phyloP scores from a whole-genome alignment of 225 moss, liverwort and hornwort genomes.

The Marchantia polymorpha region DNA sequence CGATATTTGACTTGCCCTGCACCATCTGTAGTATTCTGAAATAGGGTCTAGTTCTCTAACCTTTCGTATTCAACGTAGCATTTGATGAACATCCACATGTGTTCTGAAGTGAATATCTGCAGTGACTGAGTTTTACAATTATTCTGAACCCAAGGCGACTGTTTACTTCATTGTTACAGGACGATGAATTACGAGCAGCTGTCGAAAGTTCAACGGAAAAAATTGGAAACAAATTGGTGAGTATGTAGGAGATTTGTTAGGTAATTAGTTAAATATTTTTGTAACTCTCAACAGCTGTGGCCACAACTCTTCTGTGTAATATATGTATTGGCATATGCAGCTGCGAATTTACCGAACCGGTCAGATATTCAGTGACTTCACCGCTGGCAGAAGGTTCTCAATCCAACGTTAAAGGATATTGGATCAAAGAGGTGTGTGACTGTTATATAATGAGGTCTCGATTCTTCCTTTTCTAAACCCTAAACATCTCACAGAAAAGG shows the following conservation, averaged over 20 bases:
- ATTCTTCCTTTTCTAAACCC: no score
- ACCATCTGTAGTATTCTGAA: no score
- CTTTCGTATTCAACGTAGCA: no score
- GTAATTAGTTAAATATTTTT: not conserved
- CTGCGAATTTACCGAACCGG: conserved; percentile 48
- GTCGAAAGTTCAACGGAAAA: conserved; percentile 23
- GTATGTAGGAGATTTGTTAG: not conserved
- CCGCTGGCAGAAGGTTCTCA: conserved; percentile 88
- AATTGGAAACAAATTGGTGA: conserved; percentile 44
- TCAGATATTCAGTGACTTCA: conserved; percentile 89
- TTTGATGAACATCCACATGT: no score
- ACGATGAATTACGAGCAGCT: conserved; percentile 27
- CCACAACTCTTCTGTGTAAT: not conserved
- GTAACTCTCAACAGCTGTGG: no score
- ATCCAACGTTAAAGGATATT: conserved; percentile 88
- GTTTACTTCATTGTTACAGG: conserved; percentile 15
- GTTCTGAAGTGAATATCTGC: no score
- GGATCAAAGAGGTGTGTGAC: conserved; percentile 62
- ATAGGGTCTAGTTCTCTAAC: no score
- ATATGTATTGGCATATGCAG: conserved; percentile 11
- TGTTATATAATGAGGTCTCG: no score
- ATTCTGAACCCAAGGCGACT: no score
- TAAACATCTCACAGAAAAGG: no score
- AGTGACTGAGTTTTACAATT: no score
- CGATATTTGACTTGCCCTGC: no score